These are phyloP conservation scores for Aspergillus chevalieri DNA, from an alignment of 2,329 filamentous ascomycete species.

Conservation along the genomic window DNA sequence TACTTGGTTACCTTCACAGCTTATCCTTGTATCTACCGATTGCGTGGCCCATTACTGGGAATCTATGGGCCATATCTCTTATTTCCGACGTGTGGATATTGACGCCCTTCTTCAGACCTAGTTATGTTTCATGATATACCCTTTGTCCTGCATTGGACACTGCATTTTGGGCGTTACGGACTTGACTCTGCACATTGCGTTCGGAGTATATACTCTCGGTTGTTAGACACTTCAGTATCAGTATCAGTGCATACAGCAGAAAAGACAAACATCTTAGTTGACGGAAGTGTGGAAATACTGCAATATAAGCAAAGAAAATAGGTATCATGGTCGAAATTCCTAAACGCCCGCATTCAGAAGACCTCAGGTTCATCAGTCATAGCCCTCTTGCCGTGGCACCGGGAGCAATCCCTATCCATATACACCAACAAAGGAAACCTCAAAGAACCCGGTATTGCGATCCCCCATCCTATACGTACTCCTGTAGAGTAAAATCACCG, in stretches of 20 bases:
- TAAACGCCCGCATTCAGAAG: too few species aligned
- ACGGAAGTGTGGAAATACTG: background rate
- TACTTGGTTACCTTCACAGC: conserved; percentile 63
- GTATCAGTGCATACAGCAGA: background rate
- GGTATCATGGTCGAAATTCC: too few species aligned
- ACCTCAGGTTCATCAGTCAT: background rate
- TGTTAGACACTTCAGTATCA: background rate
- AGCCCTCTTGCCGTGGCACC: background rate
- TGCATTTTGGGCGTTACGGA: background rate
- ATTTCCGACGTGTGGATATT: conserved; percentile 39
- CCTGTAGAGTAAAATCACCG: conserved; percentile 47
- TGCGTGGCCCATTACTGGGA: conserved; percentile 78
- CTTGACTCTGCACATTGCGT: background rate
- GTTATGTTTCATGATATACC: conserved; percentile 1
- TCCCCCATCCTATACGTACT: too few species aligned
- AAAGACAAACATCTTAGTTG: background rate
- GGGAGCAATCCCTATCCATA: background rate
- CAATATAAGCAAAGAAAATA: background rate
- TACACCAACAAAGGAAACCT: background rate
- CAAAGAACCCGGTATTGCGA: too few species aligned
- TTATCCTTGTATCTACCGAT: conserved; percentile 74
- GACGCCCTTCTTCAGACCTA: conserved; percentile 31
- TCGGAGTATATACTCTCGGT: background rate
- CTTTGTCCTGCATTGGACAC: background rate
- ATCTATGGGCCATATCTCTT: conserved; percentile 41